Base-by-base conservation (phyloP, 108 stramenopile species). In the Cyclotella cryptica region DNA sequence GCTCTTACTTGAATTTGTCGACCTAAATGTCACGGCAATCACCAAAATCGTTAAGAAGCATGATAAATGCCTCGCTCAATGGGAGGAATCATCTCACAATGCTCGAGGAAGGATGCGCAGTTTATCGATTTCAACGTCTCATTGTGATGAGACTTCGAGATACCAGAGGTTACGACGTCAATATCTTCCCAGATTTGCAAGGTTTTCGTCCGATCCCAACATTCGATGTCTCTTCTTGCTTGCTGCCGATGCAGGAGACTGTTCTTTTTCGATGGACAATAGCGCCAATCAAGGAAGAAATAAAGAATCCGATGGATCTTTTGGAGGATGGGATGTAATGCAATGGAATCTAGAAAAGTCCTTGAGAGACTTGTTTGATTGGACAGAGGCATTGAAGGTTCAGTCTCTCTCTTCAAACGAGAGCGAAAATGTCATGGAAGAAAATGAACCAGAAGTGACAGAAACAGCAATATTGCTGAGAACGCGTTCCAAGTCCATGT, bases 1-100 rank as follows among this genome's bases (percentile, higher is more conserved):
- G 15, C 83, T 64, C 21, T 65, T 92, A 8, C 52, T 92, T 30
- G 80, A 88, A 51, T 92, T 87, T 69, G 70, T 90, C 28, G 89
- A 88, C 39, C 51, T 88, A 17, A 92, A 89, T 69, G 68, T 88
- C 44, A 88, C 88, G 27, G 90, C 84, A 11, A 52, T 95, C 5
- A 86, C 89, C 10, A 95, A 95, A 64, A 90, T 95, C 21, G 72
- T 95, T 18, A 95, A 95, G 72, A 95, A 95, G 73, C 93, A 95
- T 73, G 91, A 95, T 74, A 94, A 94, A 77, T 41, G 69, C 55
- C 30, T 72, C 29, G 61, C 54, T 43, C 22, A 58, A 64, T 57
- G 73, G 78, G 77, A 66, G 68, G 55, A 13, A 58, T 58, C 55
- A 1, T 21, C 22, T 13, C 22, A 21, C 2, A 58, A 26, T 14